Base-by-base conservation (phyloP, 1,139 yeast genomes). In the Yamadazyma friedrichii region DNA sequence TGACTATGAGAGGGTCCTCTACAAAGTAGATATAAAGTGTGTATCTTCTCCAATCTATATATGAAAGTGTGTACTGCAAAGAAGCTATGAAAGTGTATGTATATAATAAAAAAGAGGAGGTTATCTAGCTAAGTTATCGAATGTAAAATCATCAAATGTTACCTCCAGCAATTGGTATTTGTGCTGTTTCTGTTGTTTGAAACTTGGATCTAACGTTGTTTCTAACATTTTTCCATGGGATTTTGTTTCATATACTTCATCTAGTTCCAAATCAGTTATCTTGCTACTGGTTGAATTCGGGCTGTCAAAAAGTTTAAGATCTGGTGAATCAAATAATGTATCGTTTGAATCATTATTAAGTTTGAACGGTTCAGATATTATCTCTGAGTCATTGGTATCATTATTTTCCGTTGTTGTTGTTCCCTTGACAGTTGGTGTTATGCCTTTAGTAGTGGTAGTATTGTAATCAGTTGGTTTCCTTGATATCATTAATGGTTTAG, bases 401-500 rank as follows among this genome's bases (percentile, higher is more conserved):
- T 50, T 49, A 34, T 44, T 43, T 9, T 29, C 5, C 6, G 16
- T 29, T 24, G 17, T 24, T 33, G 28, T 29, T 24, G 30, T 31
- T 4, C 6, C 25, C 8, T 20, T 20, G 24, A 20, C 24, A 8
- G 24, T 20, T 20, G 24, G 24, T 5, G 24, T 20, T 20, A 20
- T 8, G 24, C 8, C 8, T 5, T 5, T 20, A 20, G 24, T 8
- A 8, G 8, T 20, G 24, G 24, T 29, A 29, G 15, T 26, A 29
- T 27, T 6, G 15, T 15, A 10, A 12, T 28, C 16, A 28, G 30
- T 15, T 15, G 32, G 35, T 20, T 35, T 34, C 29, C 38, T 28
- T n/a, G 57, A 43, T 15, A 63, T 51, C 2, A 46, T 20, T 36
- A 66, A 57, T 20, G 71, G 70, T 45, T 56, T 44, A n/a, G 47